Evolutionary conservation across 768 basidiomycete genomes (phyloP), one percentile per base, ranked within the genome.

Genomic region (Termitomyces sp.): DNA sequence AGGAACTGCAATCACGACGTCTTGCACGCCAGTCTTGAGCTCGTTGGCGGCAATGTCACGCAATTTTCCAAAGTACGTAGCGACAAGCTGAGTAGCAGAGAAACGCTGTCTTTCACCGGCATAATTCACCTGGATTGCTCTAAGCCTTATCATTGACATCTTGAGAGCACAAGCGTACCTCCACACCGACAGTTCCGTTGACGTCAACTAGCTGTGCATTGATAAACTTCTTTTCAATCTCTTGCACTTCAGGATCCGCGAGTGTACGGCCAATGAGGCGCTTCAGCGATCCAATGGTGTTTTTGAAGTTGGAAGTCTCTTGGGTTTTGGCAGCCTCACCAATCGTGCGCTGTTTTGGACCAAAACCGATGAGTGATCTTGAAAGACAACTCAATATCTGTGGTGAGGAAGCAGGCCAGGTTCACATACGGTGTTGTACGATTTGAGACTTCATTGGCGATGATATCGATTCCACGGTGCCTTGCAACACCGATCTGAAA

Each of bases 251-350:
- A 11, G 88, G 76, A 72, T 98, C 96, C 43, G 76, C 70, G 61
- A 89, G 63, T 28, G 88, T 84, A 50, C 95, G 83, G 9, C 95
- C 96, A 63, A 97, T 78, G 40, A 98, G 81, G 21, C 95, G 84
- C 73, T 98, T 98, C 66, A 98, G 77, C 0, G 84, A 88, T 41
- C 97, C 97, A 68, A 97, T 80, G 25, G 97, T 98, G 78, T 98
- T 99, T 73, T 85, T 90, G 82, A 94, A 98, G 76, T 98, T 98
- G 63, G 94, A 95, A 16, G 89, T 97, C 73, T 98, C 96, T 64
- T 95, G 92, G 0, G 91, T 98, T 79, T 98, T 99, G 64, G 95
- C 96, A 19, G 94, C 61, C 73, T 99, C 96, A 61, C 97, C 96
- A 69, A 98, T 89, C 47, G 87, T 72, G 44, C 96, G 89, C 65